These are phyloP conservation scores for Chiua sp. DNA, from an alignment of 1,284 basidiomycete species.

Conservation along the genomic window DNA sequence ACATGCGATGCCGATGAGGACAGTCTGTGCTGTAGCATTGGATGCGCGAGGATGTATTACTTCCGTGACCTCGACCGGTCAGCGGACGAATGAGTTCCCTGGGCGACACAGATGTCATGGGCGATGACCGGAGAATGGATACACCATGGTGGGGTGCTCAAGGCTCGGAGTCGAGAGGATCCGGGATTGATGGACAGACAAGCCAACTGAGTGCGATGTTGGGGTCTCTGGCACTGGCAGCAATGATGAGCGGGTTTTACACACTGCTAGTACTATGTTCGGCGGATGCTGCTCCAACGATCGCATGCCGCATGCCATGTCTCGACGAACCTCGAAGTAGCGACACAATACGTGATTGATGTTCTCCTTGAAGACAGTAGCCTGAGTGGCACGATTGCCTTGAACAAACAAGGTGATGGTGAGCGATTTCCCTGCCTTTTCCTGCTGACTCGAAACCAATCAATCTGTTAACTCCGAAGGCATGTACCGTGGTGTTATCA, in stretches of 20 bases:
- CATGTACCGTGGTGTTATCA: slow-evolving; percentile 83
- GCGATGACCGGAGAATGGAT: slow-evolving; percentile 79
- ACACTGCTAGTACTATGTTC: slow-evolving; percentile 74
- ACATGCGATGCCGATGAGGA: slow-evolving; percentile 75
- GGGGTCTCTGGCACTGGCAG: slow-evolving; percentile 84
- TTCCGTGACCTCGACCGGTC: slow-evolving; percentile 79
- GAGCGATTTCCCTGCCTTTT: slow-evolving; percentile 18
- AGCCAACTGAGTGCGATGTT: slow-evolving; percentile 52
- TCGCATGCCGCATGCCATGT: slow-evolving; percentile 71
- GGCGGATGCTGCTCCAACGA: slow-evolving; percentile 66
- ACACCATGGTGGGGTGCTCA: slow-evolving; percentile 40
- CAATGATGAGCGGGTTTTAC: slow-evolving; percentile 47
- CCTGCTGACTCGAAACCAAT: slow-evolving; percentile 57
- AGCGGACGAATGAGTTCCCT: slow-evolving; percentile 81
- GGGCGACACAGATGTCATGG: slow-evolving; percentile 85
- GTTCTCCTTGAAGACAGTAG: slow-evolving; percentile 62
- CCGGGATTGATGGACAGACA: slow-evolving; percentile 48
- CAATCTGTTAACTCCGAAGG: slow-evolving; percentile 76
- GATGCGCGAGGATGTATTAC: slow-evolving; percentile 77
- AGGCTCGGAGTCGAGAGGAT: too few species aligned
- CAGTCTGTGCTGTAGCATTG: slow-evolving; percentile 83
- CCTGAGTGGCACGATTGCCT: slow-evolving; percentile 71
- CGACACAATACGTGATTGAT: slow-evolving; percentile 59
- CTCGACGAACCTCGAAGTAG: slow-evolving; percentile 61
- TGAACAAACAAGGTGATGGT: slow-evolving; percentile 71